Base-by-base conservation (phyloP, 202 grass and related monocot species). In the Panicum hallii region DNA sequence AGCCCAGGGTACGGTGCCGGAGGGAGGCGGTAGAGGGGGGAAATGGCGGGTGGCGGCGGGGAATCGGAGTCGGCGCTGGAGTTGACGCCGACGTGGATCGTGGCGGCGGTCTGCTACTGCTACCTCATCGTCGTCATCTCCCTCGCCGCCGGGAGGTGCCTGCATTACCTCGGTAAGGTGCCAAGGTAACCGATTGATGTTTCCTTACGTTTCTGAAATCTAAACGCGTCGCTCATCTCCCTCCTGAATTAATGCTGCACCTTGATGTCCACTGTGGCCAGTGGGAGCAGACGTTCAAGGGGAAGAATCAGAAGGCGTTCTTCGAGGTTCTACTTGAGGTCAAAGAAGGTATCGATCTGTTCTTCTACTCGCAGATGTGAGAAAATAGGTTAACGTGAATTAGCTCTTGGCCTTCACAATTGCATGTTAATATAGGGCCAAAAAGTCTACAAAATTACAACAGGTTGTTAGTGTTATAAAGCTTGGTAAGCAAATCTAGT, bases 1-100 rank as follows among this genome's bases (percentile, higher is more conserved):
- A 9, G 7, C 62, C 34, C 6, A 56, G 36, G 61, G 75, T 15
- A 28, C 43, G 85, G 45, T 54, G 34, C 11, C 8, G 60, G 8
- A 5, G 12, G 1, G 34, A 17, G 5, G 0, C 17, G 20, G 2
- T 26, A 26, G 26, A 26, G 26, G 26, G 26, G 26, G 26, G 26
- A 26, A 57, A 82, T 87, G 63, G 89, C 17, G 79, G 80, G 44
- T 9, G 77, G 52, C 30, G 75, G 60, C 9, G 87, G 68, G 9
- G 90, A 48, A 4, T 11, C 40, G 13, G 83, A 20, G 40, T 66
- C 72, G 26, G 82, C 81, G 80, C 86, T 99, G 77, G 93, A 99
- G 84, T 89, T 77, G 82, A 99, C 96, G 55, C 96, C 96, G 60
- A 99, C 96, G 44, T 98, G 95, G 95, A 95, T 98, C 87, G 91